Base-by-base conservation (phyloP, 768 basidiomycete genomes). In the Austroboletus eburneus region DNA sequence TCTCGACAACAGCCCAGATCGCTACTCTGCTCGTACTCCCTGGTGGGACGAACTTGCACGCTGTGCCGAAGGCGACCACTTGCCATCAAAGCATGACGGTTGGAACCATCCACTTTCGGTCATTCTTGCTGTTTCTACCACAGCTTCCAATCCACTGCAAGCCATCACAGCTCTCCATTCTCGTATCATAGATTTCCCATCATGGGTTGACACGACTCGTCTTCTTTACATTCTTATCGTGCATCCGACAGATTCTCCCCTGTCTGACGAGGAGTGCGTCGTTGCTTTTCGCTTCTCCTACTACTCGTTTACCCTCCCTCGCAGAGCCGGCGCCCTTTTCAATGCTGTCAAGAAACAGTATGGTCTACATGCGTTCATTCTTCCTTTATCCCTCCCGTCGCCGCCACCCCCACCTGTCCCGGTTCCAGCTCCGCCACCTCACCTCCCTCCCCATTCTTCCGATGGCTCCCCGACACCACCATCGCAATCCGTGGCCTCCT, bases 81-180 rank as follows among this genome's bases (percentile, higher is more conserved):
- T 83, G 9, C 90, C 90, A 9, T 79, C 78, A 27, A 82, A 74
- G 59, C 60, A 68, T 1, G 90, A 92, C 58, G 85, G 80, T 39
- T 92, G 90, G 90, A 92, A 91, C 57, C 90, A 92, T 67, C 90
- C 90, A 40, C 79, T 82, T 39, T 81, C 90, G 92, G 90, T 91
- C 43, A 82, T 92, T 44, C 65, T 86, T 39, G 89, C 87, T 20
- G 87, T 88, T 1, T 90, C 90, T 17, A 91, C 90, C 2, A 78
- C 75, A n/a, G 77, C 87, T 0, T 77, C 83, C 3, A 92, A 92
- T 60, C 89, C 90, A 4, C 62, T 92, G 35, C 87, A 90, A 57
- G 83, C 85, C 17, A 78, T 92, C 48, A 81, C 85, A 1, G 73
- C 83, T 21, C 70, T 92, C n/a, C 83, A 88, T 63, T 71, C 85